These are phyloP conservation scores for Prunus armeniaca DNA, from an alignment of 306 rosid species.

Conservation along the genomic window DNA sequence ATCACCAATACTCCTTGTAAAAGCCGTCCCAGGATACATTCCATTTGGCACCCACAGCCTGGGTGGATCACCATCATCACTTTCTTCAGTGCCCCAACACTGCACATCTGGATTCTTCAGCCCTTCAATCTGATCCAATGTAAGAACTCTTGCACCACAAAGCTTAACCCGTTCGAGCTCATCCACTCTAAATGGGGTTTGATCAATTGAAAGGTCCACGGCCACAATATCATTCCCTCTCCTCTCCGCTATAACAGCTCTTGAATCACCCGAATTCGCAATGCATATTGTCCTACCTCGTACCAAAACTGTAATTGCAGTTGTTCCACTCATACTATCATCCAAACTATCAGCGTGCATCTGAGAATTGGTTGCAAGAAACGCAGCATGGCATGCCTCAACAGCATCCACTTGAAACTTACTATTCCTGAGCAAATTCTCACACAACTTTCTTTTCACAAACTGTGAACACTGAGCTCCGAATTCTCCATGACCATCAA, in stretches of 20 bases:
- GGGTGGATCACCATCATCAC: constrained; percentile 96
- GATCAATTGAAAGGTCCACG: constrained; percentile 88
- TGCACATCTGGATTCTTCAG: constrained; percentile 87
- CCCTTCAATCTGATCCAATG: constrained; percentile 99
- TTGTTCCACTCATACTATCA: constrained; percentile 97
- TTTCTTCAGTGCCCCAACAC: constrained; percentile 94
- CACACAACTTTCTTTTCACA: constrained; percentile 76
- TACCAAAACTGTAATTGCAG: constrained; percentile 80
- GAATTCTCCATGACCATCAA: constrained; percentile 92
- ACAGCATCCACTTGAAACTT: constrained; percentile 62
- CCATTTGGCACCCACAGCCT: constrained; percentile 96
- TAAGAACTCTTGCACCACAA: constrained; percentile 93
- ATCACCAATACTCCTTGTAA: constrained; percentile 92
- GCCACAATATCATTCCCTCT: constrained; percentile 78
- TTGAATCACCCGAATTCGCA: constrained; percentile 93
- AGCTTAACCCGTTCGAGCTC: constrained; percentile 86
- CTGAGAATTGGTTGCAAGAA: constrained; percentile 68
- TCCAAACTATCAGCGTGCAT: constrained; percentile 69
- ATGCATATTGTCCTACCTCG: constrained; percentile 74
- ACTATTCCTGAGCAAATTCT: constrained; percentile 69
- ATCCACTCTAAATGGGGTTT: constrained; percentile 79
- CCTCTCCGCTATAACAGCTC: constrained; percentile 86
- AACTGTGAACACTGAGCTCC: constrained; percentile 93
- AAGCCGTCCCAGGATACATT: constrained; percentile 98
- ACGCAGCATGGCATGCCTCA: constrained; percentile 80